Evolutionary conservation across 768 basidiomycete genomes (phyloP).

Genomic region (Phylloporus sp.): DNA sequence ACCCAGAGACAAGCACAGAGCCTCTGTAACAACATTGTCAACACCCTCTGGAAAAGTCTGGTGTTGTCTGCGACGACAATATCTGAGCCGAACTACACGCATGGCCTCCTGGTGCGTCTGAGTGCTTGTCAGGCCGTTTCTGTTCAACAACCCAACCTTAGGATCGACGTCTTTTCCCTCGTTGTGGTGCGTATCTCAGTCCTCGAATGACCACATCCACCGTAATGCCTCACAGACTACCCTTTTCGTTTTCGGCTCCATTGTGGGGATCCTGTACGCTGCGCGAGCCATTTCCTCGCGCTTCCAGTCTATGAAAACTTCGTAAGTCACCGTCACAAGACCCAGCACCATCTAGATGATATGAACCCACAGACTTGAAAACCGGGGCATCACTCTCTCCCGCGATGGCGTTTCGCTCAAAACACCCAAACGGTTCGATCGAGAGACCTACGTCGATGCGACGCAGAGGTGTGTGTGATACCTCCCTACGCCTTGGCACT

Average conservation of each 20-base stretch:
- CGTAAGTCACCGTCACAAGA: conserved; percentile 42
- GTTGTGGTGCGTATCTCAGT: conserved; percentile 3
- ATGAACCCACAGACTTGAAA: conserved; percentile 38
- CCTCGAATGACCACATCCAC: neutral
- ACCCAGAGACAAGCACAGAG: neutral
- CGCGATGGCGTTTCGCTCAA: conserved; percentile 62
- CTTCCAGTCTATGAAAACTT: conserved; percentile 49
- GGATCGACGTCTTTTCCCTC: conserved; percentile 20
- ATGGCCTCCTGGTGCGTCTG: conserved; percentile 15
- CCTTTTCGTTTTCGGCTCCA: conserved; percentile 41
- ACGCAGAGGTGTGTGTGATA: conserved; percentile 51
- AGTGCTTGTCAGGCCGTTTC: neutral
- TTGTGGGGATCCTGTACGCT: conserved; percentile 41
- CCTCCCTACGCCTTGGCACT: neutral
- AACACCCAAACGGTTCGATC: conserved; percentile 54
- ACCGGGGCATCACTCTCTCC: conserved; percentile 54
- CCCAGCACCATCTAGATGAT: neutral
- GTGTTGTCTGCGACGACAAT: neutral
- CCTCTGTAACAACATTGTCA: neutral
- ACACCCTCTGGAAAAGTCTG: neutral
- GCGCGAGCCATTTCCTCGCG: conserved; percentile 39
- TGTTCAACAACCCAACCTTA: neutral
- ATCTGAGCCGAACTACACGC: neutral
- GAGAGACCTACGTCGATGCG: conserved; percentile 66
- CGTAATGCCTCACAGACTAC: conserved; percentile 37